These are phyloP conservation scores for Polymyxa betae DNA, from an alignment of 208 protist genomes.

Conservation along the genomic window DNA sequence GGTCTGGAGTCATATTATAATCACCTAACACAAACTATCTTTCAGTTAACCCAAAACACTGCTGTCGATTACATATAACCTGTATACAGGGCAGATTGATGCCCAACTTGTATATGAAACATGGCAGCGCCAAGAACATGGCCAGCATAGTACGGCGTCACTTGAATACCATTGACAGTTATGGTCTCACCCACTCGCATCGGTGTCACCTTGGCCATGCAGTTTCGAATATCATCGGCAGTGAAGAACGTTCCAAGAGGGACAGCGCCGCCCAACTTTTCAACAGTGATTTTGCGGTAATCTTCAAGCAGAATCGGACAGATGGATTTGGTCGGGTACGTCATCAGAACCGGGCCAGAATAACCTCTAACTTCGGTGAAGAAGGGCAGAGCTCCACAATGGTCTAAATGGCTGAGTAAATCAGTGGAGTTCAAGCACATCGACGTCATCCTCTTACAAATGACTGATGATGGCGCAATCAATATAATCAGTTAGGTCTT, in stretches of 20 bases:
- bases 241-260: slow-evolving; percentile 77
- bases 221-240: slow-evolving; percentile 77
- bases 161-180: slow-evolving; percentile 73
- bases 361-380: slow-evolving; percentile 80
- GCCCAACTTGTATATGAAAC: slow-evolving; percentile 79
- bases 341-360: slow-evolving; percentile 66
- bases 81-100: slow-evolving; percentile 82
- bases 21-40: slow-evolving; percentile 69
- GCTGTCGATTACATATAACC: slow-evolving; percentile 50
- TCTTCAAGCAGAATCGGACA: slow-evolving; percentile 83
- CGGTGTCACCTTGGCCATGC: slow-evolving; percentile 79
- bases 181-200: slow-evolving; percentile 79
- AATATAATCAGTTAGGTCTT: slow-evolving; percentile 62
- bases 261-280: slow-evolving; percentile 70
- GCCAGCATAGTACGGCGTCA: slow-evolving; percentile 88
- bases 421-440: slow-evolving; percentile 13
- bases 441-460: slow-evolving; percentile 72
- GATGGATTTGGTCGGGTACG: slow-evolving; percentile 76
- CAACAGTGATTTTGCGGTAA: slow-evolving; percentile 80
- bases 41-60: not conserved
- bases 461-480: slow-evolving; percentile 82
- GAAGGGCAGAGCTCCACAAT: slow-evolving; percentile 84
- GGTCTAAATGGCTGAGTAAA: slow-evolving; percentile 80
- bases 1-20: slow-evolving; percentile 89
- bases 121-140: slow-evolving; percentile 80